Evolutionary conservation across 352 stramenopile genomes (phyloP).

Genomic region (Globisporangium echinulatum): DNA sequence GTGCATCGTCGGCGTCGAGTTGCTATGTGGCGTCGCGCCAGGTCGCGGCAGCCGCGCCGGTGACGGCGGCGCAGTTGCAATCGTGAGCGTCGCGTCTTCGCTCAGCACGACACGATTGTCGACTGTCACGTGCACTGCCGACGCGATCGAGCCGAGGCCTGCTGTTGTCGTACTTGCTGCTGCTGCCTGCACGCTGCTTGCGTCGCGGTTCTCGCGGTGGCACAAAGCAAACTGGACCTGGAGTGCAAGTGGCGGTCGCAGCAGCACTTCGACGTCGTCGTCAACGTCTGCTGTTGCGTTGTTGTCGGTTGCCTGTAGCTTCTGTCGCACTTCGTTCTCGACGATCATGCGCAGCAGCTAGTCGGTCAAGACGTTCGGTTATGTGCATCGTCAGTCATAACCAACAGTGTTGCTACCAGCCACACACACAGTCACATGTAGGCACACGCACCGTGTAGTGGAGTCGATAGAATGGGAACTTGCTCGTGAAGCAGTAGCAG

Average conservation of each 20-base stretch:
- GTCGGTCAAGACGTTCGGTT: background rate
- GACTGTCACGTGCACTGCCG: conserved; percentile 21
- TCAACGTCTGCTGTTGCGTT: background rate
- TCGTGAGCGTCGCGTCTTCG: conserved; percentile 30
- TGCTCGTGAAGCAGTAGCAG: conserved; percentile 84
- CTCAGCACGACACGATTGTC: conserved; percentile 34
- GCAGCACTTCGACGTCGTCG: conserved; percentile 51
- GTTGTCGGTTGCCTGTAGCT: conserved; percentile 6
- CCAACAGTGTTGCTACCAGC: background rate
- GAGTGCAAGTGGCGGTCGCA: conserved; percentile 43
- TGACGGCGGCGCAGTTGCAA: background rate
- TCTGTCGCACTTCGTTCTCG: conserved; percentile 54
- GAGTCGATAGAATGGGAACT: conserved; percentile 84
- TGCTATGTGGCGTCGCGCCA: background rate
- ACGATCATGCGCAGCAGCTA: conserved; percentile 64
- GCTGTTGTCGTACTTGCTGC: background rate
- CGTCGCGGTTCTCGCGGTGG: conserved; percentile 38
- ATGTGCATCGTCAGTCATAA: too few relatives aligned
- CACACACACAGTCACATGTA: background rate
- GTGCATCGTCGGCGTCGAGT: background rate
- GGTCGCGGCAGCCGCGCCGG: background rate
- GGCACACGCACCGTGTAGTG: conserved; percentile 52
- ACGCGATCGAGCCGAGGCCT: conserved; percentile 33
- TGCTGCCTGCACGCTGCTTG: conserved; percentile 2
- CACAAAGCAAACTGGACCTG: conserved; percentile 50